Base-by-base conservation (phyloP, 2,329 filamentous ascomycete genomes). In the Fusarium nygamai region DNA sequence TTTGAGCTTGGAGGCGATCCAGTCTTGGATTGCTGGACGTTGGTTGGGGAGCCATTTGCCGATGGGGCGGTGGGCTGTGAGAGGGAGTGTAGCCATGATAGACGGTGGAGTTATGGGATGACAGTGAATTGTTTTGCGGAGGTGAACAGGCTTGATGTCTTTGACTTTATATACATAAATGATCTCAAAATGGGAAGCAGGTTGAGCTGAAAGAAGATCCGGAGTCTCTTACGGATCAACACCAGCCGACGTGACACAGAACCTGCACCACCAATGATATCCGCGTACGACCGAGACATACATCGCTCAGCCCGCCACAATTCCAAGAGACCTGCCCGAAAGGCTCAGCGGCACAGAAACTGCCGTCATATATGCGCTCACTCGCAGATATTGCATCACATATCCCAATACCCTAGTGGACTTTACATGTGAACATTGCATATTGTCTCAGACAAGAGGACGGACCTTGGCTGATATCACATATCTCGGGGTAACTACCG, bases 101-200 rank as follows among this genome's bases (percentile, higher is more conserved):
- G 1, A 17, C 0, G 0, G 8, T 10, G 16, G 19, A 13, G 11
- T 5, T 19, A 5, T 6, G 1, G 10, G 8, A 14, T 19, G 47
- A 24, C 3, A 7, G 29, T 13, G 22, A n/a, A n/a, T n/a, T n/a
- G n/a, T n/a, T n/a, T n/a, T n/a, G n/a, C n/a, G n/a, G n/a, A n/a
- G n/a, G n/a, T n/a, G n/a, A n/a, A n/a, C n/a, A n/a, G n/a, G n/a
- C n/a, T n/a, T n/a, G n/a, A n/a, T n/a, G n/a, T n/a, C n/a, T 17
- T 36, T 36, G 46, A n/a, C 6, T 33, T 50, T 47, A 47, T 50
- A 50, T 50, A 48, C 46, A 48, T 11, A 7, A 19, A 2, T 4
- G 13, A 22, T 20, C 3, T 11, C 12, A 0, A 4, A 29, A 19
- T n/a, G 16, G 2, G 17, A 36, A 6, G 0, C 19, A 22, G 1